Evolutionary conservation across 176 grass and related monocot genomes (phyloP).

Genomic region (Bromus sterilis): DNA sequence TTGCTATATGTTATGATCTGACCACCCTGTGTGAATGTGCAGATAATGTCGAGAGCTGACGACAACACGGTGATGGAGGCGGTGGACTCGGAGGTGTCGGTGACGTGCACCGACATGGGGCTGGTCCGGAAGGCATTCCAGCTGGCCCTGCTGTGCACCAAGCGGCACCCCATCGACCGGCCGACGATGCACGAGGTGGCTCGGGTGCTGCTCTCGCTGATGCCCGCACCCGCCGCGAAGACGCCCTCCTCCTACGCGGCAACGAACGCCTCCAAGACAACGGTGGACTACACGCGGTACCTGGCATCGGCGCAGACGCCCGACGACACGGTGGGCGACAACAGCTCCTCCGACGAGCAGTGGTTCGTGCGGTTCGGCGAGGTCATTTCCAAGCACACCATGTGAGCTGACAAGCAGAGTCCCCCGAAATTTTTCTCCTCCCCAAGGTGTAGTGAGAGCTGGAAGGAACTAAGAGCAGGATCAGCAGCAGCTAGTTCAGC

Average conservation of each 20-base stretch:
- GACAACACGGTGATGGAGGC: slow-evolving; percentile 99
- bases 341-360: slow-evolving; percentile 78
- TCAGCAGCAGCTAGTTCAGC: not conserved
- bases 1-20: not conserved
- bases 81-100: slow-evolving; percentile 88
- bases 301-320: slow-evolving; percentile 39
- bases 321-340: slow-evolving; percentile 29
- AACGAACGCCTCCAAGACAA: not conserved
- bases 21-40: not conserved
- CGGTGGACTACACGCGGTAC: slow-evolving; percentile 54
- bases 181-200: slow-evolving; percentile 95
- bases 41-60: slow-evolving; percentile 97
- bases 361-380: slow-evolving; percentile 94
- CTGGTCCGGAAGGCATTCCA: slow-evolving; percentile 90
- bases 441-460: slow-evolving; percentile 8
- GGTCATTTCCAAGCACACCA: slow-evolving; percentile 89
- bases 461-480: slow-evolving; percentile 6
- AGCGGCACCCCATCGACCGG: slow-evolving; percentile 71
- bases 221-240: slow-evolving; percentile 47
- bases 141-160: slow-evolving; percentile 88
- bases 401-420: slow-evolving; percentile 12
- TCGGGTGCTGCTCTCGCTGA: slow-evolving; percentile 69
- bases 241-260: not conserved
- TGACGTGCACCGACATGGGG: slow-evolving; percentile 88
- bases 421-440: not conserved